Percentiles rank a stretch among this genome's conserved stretches.
These are phyloP conservation scores for Teratosphaeria pseudoeucalypti DNA, from an alignment of 2,329 filamentous ascomycete species.

Conservation along the genomic window DNA sequence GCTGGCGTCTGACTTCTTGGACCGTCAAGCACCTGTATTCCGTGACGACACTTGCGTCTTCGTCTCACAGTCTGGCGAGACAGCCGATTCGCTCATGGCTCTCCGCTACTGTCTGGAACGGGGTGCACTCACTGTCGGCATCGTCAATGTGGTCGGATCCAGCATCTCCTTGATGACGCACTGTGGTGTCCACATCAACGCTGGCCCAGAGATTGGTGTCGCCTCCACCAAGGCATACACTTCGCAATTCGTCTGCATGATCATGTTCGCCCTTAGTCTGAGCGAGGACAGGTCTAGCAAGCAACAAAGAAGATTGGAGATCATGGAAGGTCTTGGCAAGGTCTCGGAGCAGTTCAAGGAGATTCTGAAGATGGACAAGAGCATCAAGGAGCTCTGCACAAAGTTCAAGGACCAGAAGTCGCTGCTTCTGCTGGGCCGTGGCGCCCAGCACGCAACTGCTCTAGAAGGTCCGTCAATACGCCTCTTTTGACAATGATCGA, in stretches of 20 bases:
- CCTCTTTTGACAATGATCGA: not conserved
- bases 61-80: conserved; percentile 97
- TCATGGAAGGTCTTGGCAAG: conserved; percentile 83
- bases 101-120: conserved; percentile 97
- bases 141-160: conserved; percentile 96
- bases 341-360: conserved; percentile 87
- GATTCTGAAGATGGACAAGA: conserved; percentile 80
- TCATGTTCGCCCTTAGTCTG: conserved; percentile 96
- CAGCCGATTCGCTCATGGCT: conserved; percentile 92
- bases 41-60: conserved; percentile 98
- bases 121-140: conserved; percentile 90
- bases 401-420: conserved; percentile 98
- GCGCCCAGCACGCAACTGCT: conserved; percentile 92
- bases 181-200: conserved; percentile 99
- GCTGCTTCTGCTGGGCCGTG: conserved; percentile 82
- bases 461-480: conserved; percentile 56
- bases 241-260: conserved; percentile 98
- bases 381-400: conserved; percentile 88
- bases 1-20: conserved; percentile 94
- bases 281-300: conserved; percentile 96
- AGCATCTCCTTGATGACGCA: conserved; percentile 98
- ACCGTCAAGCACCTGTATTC: conserved; percentile 94
- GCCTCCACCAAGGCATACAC: conserved; percentile 99
- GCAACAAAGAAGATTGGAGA: conserved; percentile 80
- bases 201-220: conserved; percentile 95